Conservation (phyloP, 139 green algal species). For the Chlamydomonas schloesseri region DNA sequence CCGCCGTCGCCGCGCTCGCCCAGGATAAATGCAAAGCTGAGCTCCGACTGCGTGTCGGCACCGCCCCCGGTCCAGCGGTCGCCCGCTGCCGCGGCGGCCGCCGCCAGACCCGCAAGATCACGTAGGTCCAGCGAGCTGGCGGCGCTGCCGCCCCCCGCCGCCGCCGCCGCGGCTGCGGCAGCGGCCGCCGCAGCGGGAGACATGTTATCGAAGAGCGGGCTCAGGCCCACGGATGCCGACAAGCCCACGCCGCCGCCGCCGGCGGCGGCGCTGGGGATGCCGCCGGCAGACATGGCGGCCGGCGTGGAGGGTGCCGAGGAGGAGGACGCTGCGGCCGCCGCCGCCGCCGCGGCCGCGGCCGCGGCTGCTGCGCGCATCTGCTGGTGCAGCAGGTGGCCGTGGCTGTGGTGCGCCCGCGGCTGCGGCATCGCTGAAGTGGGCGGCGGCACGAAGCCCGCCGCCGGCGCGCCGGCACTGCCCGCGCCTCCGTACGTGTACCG, state of each 20-base stretch:
- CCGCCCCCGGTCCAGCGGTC: conserved; percentile 5
- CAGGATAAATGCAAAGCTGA: conserved; percentile 39
- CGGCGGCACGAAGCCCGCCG: too few relatives aligned
- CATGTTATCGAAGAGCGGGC: background rate
- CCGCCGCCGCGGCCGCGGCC: background rate
- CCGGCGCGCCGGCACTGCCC: background rate
- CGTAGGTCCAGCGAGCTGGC: background rate
- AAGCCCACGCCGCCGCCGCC: background rate
- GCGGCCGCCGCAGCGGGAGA: background rate
- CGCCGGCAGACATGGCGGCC: background rate
- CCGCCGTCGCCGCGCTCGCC: background rate
- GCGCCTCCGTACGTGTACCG: conserved; percentile 28
- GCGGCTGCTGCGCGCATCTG: conserved; percentile 1
- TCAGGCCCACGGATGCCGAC: background rate
- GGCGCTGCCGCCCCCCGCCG: background rate
- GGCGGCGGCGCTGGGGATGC: too few relatives aligned
- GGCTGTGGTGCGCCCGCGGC: background rate
- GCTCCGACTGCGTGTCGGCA: conserved; percentile 3
- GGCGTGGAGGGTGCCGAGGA: background rate
- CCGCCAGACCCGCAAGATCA: background rate
- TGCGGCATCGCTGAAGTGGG: background rate
- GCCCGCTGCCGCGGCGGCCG: background rate
- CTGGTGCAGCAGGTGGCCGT: background rate
- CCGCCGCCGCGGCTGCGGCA: background rate
- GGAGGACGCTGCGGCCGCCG: background rate